Conservation (phyloP, 768 basidiomycete genomes). For the Sistotremastrum niveocremeum region DNA sequence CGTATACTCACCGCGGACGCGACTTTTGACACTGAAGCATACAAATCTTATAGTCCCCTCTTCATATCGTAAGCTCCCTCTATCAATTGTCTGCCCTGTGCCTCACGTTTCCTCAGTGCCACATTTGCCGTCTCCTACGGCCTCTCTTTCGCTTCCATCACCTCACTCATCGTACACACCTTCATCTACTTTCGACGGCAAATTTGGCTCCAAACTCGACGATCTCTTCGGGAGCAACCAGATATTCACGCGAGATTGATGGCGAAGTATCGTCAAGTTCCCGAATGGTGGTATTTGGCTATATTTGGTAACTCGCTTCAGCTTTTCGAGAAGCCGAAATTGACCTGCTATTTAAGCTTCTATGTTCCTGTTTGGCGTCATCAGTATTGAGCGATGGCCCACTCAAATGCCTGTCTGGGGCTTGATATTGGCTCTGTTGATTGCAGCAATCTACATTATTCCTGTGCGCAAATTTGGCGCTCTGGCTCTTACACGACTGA, state of each 20-base stretch:
- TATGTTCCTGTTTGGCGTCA: constrained; percentile 47
- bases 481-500: neutral
- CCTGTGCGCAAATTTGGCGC: constrained; percentile 8
- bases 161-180: constrained; percentile 20
- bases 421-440: constrained; percentile 35
- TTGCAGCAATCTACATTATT: constrained; percentile 24
- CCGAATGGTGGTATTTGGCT: constrained; percentile 31
- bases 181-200: constrained; percentile 27
- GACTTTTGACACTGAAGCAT: constrained; percentile 29
- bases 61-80: constrained; percentile 29
- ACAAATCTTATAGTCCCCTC: constrained; percentile 33
- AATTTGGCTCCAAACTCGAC: constrained; percentile 15
- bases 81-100: constrained; percentile 12
- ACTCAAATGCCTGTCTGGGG: constrained; percentile 59
- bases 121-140: constrained; percentile 46
- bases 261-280: constrained; percentile 34
- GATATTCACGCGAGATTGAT: constrained; percentile 23
- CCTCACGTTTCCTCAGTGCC: constrained; percentile 22
- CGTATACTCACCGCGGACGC: constrained; percentile 26
- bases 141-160: constrained; percentile 9
- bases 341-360: constrained; percentile 17
- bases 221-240: constrained; percentile 19
- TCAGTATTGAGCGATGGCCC: constrained; percentile 53
- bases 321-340: neutral
- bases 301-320: neutral